Conservation (phyloP, 257 asterid genomes). For the Penstemon davidsonii region DNA sequence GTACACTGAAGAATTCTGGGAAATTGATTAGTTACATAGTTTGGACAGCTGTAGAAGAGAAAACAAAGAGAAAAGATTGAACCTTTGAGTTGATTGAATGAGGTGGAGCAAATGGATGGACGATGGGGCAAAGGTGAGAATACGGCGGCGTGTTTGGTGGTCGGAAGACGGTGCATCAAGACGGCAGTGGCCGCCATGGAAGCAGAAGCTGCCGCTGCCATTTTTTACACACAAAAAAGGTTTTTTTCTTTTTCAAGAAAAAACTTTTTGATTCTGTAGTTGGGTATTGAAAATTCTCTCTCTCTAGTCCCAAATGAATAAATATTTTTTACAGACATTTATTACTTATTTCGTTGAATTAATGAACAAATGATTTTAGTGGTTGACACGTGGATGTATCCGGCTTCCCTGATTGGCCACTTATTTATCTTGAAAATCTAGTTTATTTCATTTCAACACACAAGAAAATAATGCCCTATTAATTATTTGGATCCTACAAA, state of each 20-base stretch:
- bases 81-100: conserved; percentile 58
- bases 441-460: too few relatives aligned
- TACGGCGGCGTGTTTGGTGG: conserved; percentile 36
- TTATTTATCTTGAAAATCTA: conserved; percentile 52
- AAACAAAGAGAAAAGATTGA: conserved; percentile 11
- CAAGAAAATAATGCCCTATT: too few relatives aligned
- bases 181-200: conserved; percentile 92
- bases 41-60: neutral
- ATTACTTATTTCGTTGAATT: conserved; percentile 30
- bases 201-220: conserved; percentile 85
- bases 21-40: too few relatives aligned
- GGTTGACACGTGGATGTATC: conserved; percentile 54
- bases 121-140: conserved; percentile 60
- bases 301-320: neutral
- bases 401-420: conserved; percentile 53
- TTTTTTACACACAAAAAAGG: conserved; percentile 37
- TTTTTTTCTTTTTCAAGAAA: conserved; percentile 36
- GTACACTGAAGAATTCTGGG: too few relatives aligned
- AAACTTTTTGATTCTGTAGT: conserved; percentile 16
- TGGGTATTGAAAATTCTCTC: too few relatives aligned
- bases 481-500: too few relatives aligned
- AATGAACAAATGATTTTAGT: conserved; percentile 35
- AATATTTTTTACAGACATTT: conserved; percentile 11
- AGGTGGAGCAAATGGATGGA: conserved; percentile 46
- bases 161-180: conserved; percentile 53